A percentile compares a stretch with the other conserved stretches of the same genome.
phyloP scores from a whole-genome alignment of 23 red algal species.

The Gracilaria gracilis region DNA sequence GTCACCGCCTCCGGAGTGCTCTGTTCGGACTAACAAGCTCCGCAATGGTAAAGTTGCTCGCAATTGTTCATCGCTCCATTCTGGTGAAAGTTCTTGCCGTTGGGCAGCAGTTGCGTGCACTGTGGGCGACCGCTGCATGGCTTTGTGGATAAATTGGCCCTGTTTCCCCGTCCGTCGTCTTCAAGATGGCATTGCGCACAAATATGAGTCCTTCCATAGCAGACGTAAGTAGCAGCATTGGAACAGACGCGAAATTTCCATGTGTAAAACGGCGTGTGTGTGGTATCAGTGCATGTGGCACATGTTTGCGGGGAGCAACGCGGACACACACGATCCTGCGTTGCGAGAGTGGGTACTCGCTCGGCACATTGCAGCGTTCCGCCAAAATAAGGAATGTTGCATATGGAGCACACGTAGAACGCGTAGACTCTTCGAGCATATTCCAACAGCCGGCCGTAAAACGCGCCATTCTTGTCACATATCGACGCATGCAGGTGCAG shows the following conservation, averaged over 20 bases:
- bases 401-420: slow-evolving; percentile 75
- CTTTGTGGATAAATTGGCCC: background rate
- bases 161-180: background rate
- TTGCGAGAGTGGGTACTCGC: too few relatives aligned
- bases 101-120: slow-evolving; percentile 12
- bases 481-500: background rate
- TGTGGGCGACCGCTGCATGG: slow-evolving; percentile 24
- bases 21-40: slow-evolving; percentile 27
- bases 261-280: slow-evolving; percentile 41
- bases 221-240: slow-evolving; percentile 33
- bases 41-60: too few relatives aligned
- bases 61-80: slow-evolving; percentile 73
- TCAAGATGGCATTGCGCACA: slow-evolving; percentile 65
- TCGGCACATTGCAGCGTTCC: too few relatives aligned
- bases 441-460: slow-evolving; percentile 1
- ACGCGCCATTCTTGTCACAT: background rate
- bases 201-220: slow-evolving; percentile 66
- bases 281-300: slow-evolving; percentile 30
- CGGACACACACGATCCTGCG: slow-evolving; percentile 64
- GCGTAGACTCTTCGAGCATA: slow-evolving; percentile 30
- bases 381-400: slow-evolving; percentile 71
- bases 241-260: slow-evolving; percentile 85
- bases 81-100: slow-evolving; percentile 15
- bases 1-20: background rate
- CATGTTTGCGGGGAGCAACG: slow-evolving; percentile 47